These are phyloP conservation scores for Chrysoporthe puriensis DNA, from an alignment of 2,329 filamentous ascomycete genomes.

Conservation along the genomic window DNA sequence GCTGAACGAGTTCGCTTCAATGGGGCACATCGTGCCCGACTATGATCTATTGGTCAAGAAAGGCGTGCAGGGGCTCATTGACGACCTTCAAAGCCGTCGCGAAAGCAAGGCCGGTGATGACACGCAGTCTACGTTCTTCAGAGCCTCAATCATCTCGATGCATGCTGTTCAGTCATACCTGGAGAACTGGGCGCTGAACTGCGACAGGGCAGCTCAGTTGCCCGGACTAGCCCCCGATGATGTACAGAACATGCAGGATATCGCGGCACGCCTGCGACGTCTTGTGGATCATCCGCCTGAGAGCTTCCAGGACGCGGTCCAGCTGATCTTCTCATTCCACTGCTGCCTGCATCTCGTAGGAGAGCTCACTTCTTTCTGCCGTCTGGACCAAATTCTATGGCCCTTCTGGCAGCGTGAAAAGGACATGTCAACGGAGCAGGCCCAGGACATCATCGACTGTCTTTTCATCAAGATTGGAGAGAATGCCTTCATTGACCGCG, in stretches of 20 bases:
- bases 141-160: not conserved
- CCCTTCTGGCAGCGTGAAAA: constrained; percentile 14
- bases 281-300: constrained; percentile 14
- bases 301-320: constrained; percentile 22
- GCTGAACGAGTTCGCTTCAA: constrained; percentile 20
- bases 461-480: constrained; percentile 26
- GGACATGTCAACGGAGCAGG: constrained; percentile 14
- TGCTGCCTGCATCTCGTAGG: constrained; percentile 25
- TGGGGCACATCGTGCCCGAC: constrained; percentile 21
- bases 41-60: constrained; percentile 11
- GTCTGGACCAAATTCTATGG: constrained; percentile 23
- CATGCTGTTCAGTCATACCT: constrained; percentile 9
- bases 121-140: not conserved
- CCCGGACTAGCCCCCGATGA: not conserved
- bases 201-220: not conserved
- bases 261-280: constrained; percentile 8
- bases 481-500: constrained; percentile 23
- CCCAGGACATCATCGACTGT: constrained; percentile 27
- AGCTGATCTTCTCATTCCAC: constrained; percentile 25
- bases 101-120: not conserved
- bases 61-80: constrained; percentile 4
- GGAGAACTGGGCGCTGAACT: constrained; percentile 6
- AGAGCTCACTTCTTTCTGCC: constrained; percentile 21
- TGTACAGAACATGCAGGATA: constrained; percentile 14
- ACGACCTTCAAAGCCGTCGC: not conserved